Base-by-base conservation (phyloP, 345 rosid genomes). In the Aquilaria sinensis region DNA sequence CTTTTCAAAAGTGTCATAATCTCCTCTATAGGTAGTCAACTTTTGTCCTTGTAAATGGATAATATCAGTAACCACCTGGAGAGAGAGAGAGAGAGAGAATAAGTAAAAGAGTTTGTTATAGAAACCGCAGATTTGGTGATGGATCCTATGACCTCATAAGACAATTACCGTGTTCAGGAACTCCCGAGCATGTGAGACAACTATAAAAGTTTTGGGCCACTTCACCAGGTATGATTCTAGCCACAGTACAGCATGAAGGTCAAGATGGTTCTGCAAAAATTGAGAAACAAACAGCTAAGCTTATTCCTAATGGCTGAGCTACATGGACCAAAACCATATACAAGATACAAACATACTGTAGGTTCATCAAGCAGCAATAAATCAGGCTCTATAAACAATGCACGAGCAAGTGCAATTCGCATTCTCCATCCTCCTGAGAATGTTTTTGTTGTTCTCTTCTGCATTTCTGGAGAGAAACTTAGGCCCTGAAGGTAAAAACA, bases 351-450 rank as follows among this genome's bases (percentile, higher is more conserved):
- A 68, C 77, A 51, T 68, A 94, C 99, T 29, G 99, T 90, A 51
- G 99, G 99, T 74, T 94, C 99, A 82, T 94, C 99, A 68, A 94
- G 99, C 55, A 94, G 84, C 83, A 94, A 79, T 67, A 90, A 56
- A 74, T 94, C 99, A 60, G 99, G 99, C 75, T 94, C 99, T 53
- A 94, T 80, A 76, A 83, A 94, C 64, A 94, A 73, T 0, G 96
- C 97, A 65, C 96, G 97, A 59, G 99, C 99, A 72, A 94, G 88
- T 58, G 99, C 99, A 64, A 94, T 88, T 75, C 99, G 80, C 99
- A 94, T 94, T 49, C 99, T 81, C 97, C 99, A 94, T 75, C 97
- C 97, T 71, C 99, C 99, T 70, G 99, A 94, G 76, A 94, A 90
- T 4, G 89, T 65, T 78, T 81, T 94, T 41, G 99, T 94, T 46